phyloP scores from a whole-genome alignment of 1,284 basidiomycete species.

The Mycosarcoma mackinlayi region DNA sequence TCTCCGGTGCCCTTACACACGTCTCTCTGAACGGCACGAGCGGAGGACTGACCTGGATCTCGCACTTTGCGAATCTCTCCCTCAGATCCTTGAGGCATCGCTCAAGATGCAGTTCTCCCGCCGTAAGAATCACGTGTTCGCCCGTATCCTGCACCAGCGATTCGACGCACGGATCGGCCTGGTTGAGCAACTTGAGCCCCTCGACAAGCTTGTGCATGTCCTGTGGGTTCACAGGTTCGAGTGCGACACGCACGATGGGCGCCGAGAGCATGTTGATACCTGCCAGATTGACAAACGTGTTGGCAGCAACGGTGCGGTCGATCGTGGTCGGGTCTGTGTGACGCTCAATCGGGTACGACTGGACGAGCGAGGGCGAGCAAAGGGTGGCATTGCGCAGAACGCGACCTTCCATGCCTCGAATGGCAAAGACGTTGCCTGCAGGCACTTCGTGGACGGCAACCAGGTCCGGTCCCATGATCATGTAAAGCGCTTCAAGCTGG shows the following conservation, averaged over 20 bases:
- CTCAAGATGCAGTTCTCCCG: conserved; percentile 96
- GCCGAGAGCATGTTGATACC: conserved; percentile 70
- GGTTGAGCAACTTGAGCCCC: conserved; percentile 88
- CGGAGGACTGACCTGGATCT: conserved; percentile 91
- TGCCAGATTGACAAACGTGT: conserved; percentile 60
- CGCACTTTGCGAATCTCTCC: conserved; percentile 91
- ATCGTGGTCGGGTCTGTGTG: conserved; percentile 24
- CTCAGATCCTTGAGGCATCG: conserved; percentile 93
- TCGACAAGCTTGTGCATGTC: conserved; percentile 91
- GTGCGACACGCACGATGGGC: conserved; percentile 93
- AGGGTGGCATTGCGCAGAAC: conserved; percentile 92
- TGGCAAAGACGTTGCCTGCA: conserved; percentile 96
- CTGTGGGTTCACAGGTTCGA: conserved; percentile 85
- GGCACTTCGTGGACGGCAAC: conserved; percentile 83
- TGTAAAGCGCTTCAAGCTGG: conserved; percentile 82
- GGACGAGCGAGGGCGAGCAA: conserved; percentile 72
- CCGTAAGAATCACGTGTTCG: conserved; percentile 95
- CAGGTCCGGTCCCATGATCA: conserved; percentile 98
- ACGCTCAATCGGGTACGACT: conserved; percentile 32
- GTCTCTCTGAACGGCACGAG: conserved; percentile 99
- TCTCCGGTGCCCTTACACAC: conserved; percentile 77
- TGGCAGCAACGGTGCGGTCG: conserved; percentile 20
- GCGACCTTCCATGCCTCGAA: conserved; percentile 87
- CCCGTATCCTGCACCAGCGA: conserved; percentile 96
- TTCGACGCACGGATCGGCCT: conserved; percentile 97